Conservation (phyloP, 2,329 filamentous ascomycete species). For the Hypoxylon sp. region DNA sequence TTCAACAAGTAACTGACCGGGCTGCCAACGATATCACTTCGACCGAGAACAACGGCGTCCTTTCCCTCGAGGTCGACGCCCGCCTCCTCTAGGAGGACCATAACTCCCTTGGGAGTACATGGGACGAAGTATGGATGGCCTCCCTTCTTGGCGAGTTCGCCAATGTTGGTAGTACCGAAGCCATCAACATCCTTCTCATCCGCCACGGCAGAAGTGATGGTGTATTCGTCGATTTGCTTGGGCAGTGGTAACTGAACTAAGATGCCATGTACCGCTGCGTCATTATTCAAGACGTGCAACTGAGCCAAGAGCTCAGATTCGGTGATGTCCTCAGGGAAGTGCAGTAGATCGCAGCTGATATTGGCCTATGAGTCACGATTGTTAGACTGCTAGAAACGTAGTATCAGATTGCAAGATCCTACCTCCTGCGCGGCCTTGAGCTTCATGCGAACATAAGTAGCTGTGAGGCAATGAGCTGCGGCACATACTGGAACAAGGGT, state of each 20-base stretch:
- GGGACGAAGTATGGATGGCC: slow-evolving; percentile 89
- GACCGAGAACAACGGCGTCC: slow-evolving; percentile 90
- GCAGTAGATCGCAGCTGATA: slow-evolving; percentile 85
- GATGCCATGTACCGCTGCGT: slow-evolving; percentile 86
- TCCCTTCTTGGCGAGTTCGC: slow-evolving; percentile 94
- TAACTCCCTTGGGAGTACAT: slow-evolving; percentile 96
- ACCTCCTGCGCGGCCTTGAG: slow-evolving; percentile 95
- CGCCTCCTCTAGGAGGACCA: slow-evolving; percentile 86
- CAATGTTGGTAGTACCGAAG: slow-evolving; percentile 93
- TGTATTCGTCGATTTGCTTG: slow-evolving; percentile 87
- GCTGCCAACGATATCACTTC: slow-evolving; percentile 97
- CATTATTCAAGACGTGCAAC: slow-evolving; percentile 84
- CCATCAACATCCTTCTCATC: slow-evolving; percentile 98
- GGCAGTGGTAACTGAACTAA: slow-evolving; percentile 93
- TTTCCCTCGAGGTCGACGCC: slow-evolving; percentile 87
- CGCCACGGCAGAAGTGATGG: slow-evolving; percentile 86
- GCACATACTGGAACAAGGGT: slow-evolving; percentile 28
- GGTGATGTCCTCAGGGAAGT: slow-evolving; percentile 80
- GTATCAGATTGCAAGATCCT: slow-evolving; percentile 40
- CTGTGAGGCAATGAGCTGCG: slow-evolving; percentile 57
- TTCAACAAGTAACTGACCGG: slow-evolving; percentile 95
- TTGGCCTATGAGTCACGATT: slow-evolving; percentile 68
- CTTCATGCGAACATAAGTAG: slow-evolving; percentile 99
- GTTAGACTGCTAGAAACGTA: slow-evolving; percentile 21
- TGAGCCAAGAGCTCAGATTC: slow-evolving; percentile 87